Conservation (phyloP, 129 eudicot species). For the Solidago caesia region DNA sequence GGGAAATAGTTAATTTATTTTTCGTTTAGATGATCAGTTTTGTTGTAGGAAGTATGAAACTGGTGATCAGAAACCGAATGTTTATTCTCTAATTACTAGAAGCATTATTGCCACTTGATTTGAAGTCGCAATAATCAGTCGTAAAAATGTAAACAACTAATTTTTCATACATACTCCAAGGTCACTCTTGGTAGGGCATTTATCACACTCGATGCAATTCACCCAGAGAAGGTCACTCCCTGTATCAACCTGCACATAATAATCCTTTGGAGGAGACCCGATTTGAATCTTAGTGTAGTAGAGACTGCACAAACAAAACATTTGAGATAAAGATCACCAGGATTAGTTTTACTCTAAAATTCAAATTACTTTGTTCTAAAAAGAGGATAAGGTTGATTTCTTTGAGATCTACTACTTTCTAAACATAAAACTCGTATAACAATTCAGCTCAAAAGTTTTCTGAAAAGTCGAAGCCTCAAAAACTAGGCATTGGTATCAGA, state of each 20-base stretch:
- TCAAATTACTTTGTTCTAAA: not conserved
- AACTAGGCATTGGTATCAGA: not conserved
- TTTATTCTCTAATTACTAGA: not conserved
- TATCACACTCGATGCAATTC: conserved; percentile 70
- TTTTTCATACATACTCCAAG: conserved; percentile 58
- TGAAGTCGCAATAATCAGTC: not conserved
- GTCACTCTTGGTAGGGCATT: conserved; percentile 67
- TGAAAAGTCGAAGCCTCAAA: not conserved
- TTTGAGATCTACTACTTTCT: too few relatives aligned
- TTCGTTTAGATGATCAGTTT: not conserved
- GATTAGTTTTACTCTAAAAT: not conserved
- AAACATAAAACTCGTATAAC: not conserved
- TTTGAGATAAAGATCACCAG: not conserved
- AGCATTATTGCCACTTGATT: not conserved
- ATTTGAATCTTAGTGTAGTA: conserved; percentile 69
- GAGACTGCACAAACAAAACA: conserved; percentile 52
- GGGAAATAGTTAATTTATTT: not conserved
- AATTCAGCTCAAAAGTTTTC: not conserved
- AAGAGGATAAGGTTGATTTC: not conserved
- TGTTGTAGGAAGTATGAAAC: too few relatives aligned
- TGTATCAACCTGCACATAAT: conserved; percentile 85
- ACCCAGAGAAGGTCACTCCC: conserved; percentile 97
- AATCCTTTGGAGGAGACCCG: conserved; percentile 78
- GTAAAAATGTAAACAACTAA: not conserved
- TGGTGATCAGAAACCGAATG: too few relatives aligned